Evolutionary conservation across 2,329 filamentous ascomycete genomes (phyloP).

Genomic region (Trichoderma asperellum): DNA sequence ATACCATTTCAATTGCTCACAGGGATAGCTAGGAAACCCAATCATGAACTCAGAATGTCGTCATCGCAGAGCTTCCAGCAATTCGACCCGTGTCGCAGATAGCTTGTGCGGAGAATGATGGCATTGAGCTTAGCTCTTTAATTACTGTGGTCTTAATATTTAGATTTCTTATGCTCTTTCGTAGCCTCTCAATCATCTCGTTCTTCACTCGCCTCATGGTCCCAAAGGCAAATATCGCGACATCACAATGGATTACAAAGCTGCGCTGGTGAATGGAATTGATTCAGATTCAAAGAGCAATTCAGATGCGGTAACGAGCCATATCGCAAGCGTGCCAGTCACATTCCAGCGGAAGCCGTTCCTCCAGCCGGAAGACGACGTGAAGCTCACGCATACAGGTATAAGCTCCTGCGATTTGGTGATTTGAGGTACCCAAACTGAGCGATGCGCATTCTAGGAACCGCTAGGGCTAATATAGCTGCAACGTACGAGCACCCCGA

Average conservation of each 20-base stretch:
- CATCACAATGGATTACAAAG: constrained; percentile 20
- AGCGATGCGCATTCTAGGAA: constrained; percentile 33
- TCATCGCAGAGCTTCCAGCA: background rate
- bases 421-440: too few species aligned
- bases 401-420: background rate
- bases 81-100: background rate
- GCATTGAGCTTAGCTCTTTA: background rate
- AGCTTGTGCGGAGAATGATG: background rate
- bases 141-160: background rate
- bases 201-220: background rate
- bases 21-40: background rate
- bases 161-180: background rate
- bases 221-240: background rate
- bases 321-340: constrained; percentile 32
- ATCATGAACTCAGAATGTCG: constrained; percentile 22
- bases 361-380: constrained; percentile 36
- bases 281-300: background rate
- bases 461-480: constrained; percentile 43
- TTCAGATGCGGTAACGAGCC: constrained; percentile 19
- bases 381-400: constrained; percentile 38
- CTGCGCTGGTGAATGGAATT: constrained; percentile 12
- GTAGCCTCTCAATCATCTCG: background rate
- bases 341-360: constrained; percentile 39
- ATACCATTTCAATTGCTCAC: background rate
- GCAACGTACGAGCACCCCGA: constrained; percentile 41